These are phyloP conservation scores for Climacium dendroides DNA, from an alignment of 225 moss, liverwort and hornwort genomes.

Conservation along the genomic window DNA sequence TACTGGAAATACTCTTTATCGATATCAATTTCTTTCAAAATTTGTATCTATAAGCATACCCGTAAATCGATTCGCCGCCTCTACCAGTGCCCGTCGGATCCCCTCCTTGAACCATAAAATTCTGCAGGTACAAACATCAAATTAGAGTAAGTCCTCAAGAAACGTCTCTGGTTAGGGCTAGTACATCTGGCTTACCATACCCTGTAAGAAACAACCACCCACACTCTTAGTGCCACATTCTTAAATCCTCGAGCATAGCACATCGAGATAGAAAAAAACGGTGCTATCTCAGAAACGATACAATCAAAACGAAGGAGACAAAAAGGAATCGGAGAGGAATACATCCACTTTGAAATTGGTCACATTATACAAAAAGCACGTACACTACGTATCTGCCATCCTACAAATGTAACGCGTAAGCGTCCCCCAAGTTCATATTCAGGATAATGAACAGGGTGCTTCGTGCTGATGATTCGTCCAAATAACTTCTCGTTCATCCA, in stretches of 20 bases:
- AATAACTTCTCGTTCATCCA: not conserved
- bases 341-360: not conserved
- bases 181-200: not conserved
- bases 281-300: not conserved
- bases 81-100: conserved; percentile 96
- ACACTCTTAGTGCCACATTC: not conserved
- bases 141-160: not conserved
- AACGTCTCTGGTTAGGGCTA: not conserved
- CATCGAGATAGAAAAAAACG: not conserved
- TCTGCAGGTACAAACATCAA: conserved; percentile 25
- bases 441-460: not conserved
- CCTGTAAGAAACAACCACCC: not conserved
- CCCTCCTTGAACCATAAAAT: conserved; percentile 94
- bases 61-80: conserved; percentile 98
- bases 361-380: not conserved
- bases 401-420: not conserved
- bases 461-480: not conserved
- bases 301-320: not conserved
- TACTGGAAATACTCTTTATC: not conserved
- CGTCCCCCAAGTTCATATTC: not conserved
- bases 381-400: not conserved
- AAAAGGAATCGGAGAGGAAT: not conserved
- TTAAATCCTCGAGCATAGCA: not conserved
- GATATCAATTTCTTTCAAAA: not conserved
- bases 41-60: conserved; percentile 20